Evolutionary conservation across 257 asterid species (phyloP), one percentile per base, ranked within the genome.

Genomic region (Eucommia ulmoides): DNA sequence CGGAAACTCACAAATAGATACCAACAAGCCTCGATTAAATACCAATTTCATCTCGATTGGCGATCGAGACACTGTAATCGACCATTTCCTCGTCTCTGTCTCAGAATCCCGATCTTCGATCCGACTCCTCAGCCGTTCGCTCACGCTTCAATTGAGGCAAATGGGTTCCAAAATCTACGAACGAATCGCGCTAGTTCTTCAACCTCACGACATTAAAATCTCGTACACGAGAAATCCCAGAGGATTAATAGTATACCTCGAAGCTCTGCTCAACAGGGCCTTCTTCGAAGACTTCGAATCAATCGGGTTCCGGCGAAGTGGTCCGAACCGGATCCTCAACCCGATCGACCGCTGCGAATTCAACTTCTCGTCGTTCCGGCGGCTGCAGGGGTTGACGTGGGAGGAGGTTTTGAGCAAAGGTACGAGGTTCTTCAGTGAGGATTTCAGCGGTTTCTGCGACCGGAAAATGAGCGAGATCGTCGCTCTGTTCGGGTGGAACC

Each of bases 381-480:
- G 78, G 49, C 50, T 91, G 29, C 81, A 75, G 22, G 83, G 68
- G 64, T 67, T 91, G 35, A 81, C 86, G 1, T 91, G 96, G 99
- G 96, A 86, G 49, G 84, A 83, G 24, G 96, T 91, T 8, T 38
- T 91, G 62, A 77, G 60, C 61, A 86, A 79, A 29, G 99, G 99
- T 22, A 91, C 96, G 0, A 72, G 64, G 55, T 89, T 82, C 60
- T 86, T 83, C 51, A 83, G 89, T 44, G 96, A 86, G 54, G 94
- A 86, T 1, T 86, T 86, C 61, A 91, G 99, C 78, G 79, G 60
- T 60, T 86, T 91, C 50, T 86, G 98, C 25, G 98, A 91, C 23
- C 57, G 96, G 67, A 91, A 91, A 50, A 91, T 91, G 99, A 91
- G 93, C 52, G 95, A 83, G 54, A 74, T 83, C 60, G 99, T 91